Conservation (phyloP, 352 stramenopile genomes). For the Pythium brachiatum region DNA sequence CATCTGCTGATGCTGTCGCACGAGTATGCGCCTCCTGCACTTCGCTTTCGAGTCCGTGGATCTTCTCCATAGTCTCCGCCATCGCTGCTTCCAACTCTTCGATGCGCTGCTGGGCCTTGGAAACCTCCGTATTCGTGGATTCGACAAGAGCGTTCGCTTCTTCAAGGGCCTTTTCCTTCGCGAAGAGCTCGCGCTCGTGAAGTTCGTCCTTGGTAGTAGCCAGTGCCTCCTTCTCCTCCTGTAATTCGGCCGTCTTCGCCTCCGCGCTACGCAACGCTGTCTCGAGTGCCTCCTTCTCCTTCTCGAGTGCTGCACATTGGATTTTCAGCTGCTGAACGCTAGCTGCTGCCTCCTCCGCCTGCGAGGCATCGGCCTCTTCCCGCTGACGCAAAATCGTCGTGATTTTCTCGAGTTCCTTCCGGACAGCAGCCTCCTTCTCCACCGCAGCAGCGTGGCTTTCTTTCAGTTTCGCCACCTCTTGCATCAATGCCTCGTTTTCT, state of each 20-base stretch:
- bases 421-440: background rate
- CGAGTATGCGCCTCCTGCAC: background rate
- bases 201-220: background rate
- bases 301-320: background rate
- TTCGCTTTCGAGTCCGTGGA: background rate
- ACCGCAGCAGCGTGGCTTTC: background rate
- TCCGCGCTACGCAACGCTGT: background rate
- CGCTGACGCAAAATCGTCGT: constrained; percentile 30
- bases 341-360: constrained; percentile 17
- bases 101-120: background rate
- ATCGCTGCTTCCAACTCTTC: background rate
- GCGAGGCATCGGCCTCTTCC: constrained; percentile 40
- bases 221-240: constrained; percentile 15
- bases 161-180: constrained; percentile 22
- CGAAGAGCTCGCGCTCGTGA: constrained; percentile 7
- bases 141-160: constrained; percentile 24
- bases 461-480: background rate
- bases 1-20: background rate
- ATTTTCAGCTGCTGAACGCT: constrained; percentile 1
- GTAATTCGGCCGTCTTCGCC: background rate
- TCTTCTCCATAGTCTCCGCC: background rate
- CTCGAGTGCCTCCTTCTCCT: background rate
- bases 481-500: constrained; percentile 50
- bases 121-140: background rate
- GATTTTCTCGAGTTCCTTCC: constrained; percentile 21